Percentiles rank a stretch among this genome's conserved stretches.
Evolutionary conservation across 768 basidiomycete genomes (phyloP).

Genomic region (Suillus americanus): DNA sequence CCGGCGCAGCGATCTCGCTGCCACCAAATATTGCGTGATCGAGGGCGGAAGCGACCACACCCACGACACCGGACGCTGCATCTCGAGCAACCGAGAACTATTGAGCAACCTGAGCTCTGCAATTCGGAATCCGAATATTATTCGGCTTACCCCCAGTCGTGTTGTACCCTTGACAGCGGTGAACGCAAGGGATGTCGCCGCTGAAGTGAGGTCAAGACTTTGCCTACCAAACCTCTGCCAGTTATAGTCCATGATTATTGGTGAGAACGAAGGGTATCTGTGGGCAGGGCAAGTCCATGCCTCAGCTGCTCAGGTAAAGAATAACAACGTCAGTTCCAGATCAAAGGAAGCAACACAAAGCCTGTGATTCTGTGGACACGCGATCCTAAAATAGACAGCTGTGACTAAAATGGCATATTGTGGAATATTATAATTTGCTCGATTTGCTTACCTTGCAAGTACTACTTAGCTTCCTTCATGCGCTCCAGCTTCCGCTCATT

Average conservation of each 20-base stretch:
- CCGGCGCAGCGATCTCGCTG: slow-evolving; percentile 52
- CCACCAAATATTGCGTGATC: slow-evolving; percentile 72
- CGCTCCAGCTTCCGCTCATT: slow-evolving; percentile 20
- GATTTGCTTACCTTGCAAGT: not conserved
- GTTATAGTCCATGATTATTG: slow-evolving; percentile 29
- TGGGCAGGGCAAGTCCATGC: slow-evolving; percentile 23
- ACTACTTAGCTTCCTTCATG: slow-evolving; percentile 16
- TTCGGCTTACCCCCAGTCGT: slow-evolving; percentile 60
- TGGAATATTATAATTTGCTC: slow-evolving; percentile 2
- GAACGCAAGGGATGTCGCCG: slow-evolving; percentile 64
- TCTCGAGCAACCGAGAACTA: slow-evolving; percentile 71
- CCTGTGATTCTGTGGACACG: not conserved
- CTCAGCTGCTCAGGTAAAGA: slow-evolving; percentile 5
- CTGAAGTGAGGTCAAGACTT: slow-evolving; percentile 66
- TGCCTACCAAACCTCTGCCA: slow-evolving; percentile 49
- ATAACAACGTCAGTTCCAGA: slow-evolving; percentile 1
- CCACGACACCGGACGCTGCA: slow-evolving; percentile 57
- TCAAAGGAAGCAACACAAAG: slow-evolving; percentile 3
- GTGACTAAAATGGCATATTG: not conserved
- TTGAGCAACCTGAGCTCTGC: slow-evolving; percentile 1
- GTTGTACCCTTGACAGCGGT: slow-evolving; percentile 66
- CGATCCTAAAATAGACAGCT: not conserved
- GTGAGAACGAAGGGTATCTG: slow-evolving; percentile 6
- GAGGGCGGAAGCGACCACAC: slow-evolving; percentile 55
- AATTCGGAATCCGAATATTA: slow-evolving; percentile 7